Evolutionary conservation across 2,329 filamentous ascomycete species (phyloP).

Genomic region (Cyphellophora attinorum): DNA sequence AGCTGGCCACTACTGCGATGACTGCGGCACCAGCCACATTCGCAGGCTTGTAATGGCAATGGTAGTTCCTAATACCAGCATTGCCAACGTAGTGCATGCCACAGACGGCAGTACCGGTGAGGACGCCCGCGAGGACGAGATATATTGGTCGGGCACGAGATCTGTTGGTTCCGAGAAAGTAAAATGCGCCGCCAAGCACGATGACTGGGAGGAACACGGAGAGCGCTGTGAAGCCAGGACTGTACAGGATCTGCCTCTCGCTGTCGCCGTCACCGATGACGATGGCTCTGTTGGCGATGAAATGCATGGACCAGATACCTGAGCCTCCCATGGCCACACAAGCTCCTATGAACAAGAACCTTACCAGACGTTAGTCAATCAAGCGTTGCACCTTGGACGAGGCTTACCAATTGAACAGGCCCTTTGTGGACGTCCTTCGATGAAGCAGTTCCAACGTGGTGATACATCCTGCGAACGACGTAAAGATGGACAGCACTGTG

Average conservation of each 20-base stretch:
- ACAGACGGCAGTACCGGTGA: slow-evolving; percentile 66
- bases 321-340: slow-evolving; percentile 65
- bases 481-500: slow-evolving; percentile 57
- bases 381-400: not conserved
- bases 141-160: slow-evolving; percentile 49
- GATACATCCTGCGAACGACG: slow-evolving; percentile 65
- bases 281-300: slow-evolving; percentile 73
- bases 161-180: slow-evolving; percentile 51
- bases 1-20: slow-evolving; percentile 65
- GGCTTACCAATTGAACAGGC: slow-evolving; percentile 58
- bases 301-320: slow-evolving; percentile 72
- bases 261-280: slow-evolving; percentile 54
- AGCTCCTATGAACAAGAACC: slow-evolving; percentile 54
- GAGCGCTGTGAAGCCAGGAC: slow-evolving; percentile 58
- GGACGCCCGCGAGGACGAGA: slow-evolving; percentile 52
- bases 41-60: slow-evolving; percentile 48
- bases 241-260: slow-evolving; percentile 65
- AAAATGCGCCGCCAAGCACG: slow-evolving; percentile 64
- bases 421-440: slow-evolving; percentile 59
- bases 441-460: slow-evolving; percentile 78
- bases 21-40: slow-evolving; percentile 60
- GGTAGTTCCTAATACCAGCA: slow-evolving; percentile 69
- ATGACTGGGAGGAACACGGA: slow-evolving; percentile 74
- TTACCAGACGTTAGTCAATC: slow-evolving; percentile 21
- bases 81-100: slow-evolving; percentile 89